Evolutionary conservation across 305 asterid species (phyloP).

Genomic region (Striga hermonthica): DNA sequence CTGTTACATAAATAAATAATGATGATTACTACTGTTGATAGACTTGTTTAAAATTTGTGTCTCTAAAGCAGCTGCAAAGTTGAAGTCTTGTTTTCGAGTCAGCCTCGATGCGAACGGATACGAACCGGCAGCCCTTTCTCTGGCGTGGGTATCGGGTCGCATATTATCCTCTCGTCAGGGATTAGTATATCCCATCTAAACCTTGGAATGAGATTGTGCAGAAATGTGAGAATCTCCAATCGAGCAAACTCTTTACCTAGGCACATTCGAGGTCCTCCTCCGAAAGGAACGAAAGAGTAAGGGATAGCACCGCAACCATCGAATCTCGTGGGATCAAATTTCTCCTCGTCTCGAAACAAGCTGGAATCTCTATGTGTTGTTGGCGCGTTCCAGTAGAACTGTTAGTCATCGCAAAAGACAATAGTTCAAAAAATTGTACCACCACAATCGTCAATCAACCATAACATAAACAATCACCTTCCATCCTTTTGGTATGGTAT

Average conservation of each 20-base stretch:
- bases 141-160: conserved; percentile 53
- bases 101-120: conserved; percentile 36
- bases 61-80: too few species aligned
- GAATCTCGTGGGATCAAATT: conserved; percentile 57
- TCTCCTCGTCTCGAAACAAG: conserved; percentile 32
- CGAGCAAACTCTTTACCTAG: conserved; percentile 61
- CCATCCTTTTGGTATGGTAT: conserved; percentile 60
- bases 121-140: conserved; percentile 49
- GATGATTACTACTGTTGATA: too few species aligned
- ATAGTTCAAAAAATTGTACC: neutral
- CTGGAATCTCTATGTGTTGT: conserved; percentile 40
- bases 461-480: conserved; percentile 31
- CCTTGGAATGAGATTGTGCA: conserved; percentile 39
- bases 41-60: too few species aligned
- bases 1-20: too few species aligned
- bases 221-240: conserved; percentile 52
- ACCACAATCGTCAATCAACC: too few species aligned
- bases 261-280: conserved; percentile 75
- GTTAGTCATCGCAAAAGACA: conserved; percentile 14
- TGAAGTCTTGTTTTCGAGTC: too few species aligned
- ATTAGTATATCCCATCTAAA: conserved; percentile 41
- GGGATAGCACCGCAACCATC: conserved; percentile 49
- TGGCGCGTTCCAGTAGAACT: conserved; percentile 48
- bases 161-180: conserved; percentile 46
- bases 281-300: conserved; percentile 49